Conservation (phyloP, 352 stramenopile genomes). For the Phytopythium kandeliae region DNA sequence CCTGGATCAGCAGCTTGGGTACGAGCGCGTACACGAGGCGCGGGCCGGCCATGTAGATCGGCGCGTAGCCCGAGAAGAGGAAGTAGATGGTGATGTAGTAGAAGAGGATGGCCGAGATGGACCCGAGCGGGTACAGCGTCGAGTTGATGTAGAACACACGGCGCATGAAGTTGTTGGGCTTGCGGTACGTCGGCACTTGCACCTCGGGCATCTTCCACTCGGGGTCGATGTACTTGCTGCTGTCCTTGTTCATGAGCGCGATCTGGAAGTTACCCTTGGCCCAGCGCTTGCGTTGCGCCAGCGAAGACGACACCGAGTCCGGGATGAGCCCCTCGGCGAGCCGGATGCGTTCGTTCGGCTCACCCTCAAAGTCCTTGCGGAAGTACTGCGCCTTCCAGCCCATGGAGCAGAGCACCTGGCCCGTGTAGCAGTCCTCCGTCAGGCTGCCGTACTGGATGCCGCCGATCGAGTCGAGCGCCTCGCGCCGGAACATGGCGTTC, state of each 20-base stretch:
- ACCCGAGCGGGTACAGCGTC: conserved; percentile 76
- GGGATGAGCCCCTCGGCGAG: conserved; percentile 72
- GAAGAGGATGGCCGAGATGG: conserved; percentile 74
- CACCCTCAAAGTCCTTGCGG: conserved; percentile 84
- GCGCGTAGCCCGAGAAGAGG: conserved; percentile 71
- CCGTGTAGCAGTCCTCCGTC: conserved; percentile 84
- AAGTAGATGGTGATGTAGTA: conserved; percentile 87
- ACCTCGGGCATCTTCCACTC: conserved; percentile 78
- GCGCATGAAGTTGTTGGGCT: conserved; percentile 67
- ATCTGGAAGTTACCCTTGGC: conserved; percentile 87
- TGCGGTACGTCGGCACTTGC: conserved; percentile 51
- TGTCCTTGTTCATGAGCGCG: conserved; percentile 78
- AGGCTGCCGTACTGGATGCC: conserved; percentile 85
- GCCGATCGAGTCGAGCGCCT: conserved; percentile 81
- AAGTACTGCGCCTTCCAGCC: conserved; percentile 86
- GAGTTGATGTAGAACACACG: conserved; percentile 79
- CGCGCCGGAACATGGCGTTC: conserved; percentile 78
- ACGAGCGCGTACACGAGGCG: conserved; percentile 73
- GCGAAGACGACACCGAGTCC: conserved; percentile 60
- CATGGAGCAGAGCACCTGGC: conserved; percentile 68
- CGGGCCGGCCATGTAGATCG: conserved; percentile 72
- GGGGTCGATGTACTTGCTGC: conserved; percentile 66
- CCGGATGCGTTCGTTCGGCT: conserved; percentile 69
- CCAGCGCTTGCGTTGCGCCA: conserved; percentile 80
- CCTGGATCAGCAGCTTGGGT: conserved; percentile 75